Evolutionary conservation across 2,329 filamentous ascomycete species (phyloP).

Genomic region (Microdochium trichocladiopsis): DNA sequence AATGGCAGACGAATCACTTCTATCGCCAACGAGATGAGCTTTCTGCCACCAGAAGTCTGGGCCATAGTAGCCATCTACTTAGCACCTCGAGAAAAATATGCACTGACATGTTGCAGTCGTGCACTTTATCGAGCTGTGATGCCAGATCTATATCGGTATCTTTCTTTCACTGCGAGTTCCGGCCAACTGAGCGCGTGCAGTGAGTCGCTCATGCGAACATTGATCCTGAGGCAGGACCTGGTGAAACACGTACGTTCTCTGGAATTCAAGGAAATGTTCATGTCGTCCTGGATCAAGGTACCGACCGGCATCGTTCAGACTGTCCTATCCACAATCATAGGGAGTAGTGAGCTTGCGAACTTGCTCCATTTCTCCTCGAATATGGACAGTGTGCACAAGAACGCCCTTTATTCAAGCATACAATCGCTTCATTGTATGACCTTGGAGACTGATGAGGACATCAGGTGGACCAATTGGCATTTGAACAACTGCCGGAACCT

Average conservation of each 20-base stretch:
- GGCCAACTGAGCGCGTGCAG: background rate
- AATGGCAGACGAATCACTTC: too few relatives aligned
- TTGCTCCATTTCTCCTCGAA: background rate
- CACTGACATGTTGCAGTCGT: background rate
- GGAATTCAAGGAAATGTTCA: background rate
- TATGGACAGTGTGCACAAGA: background rate
- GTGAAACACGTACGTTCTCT: background rate
- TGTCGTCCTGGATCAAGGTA: background rate
- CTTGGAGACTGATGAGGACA: background rate
- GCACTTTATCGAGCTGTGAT: background rate
- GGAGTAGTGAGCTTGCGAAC: background rate
- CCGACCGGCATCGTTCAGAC: background rate
- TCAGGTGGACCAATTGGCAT: background rate
- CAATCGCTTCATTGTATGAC: background rate
- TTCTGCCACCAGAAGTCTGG: too few relatives aligned
- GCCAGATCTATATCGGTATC: background rate
- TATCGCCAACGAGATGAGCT: too few relatives aligned
- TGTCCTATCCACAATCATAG: background rate
- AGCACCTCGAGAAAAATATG: too few relatives aligned
- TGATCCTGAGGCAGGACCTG: background rate
- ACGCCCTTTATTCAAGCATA: background rate
- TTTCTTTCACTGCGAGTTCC: background rate
- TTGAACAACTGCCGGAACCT: background rate
- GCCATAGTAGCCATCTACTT: too few relatives aligned
- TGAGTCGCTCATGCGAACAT: background rate